A percentile compares a stretch with the other conserved stretches of the same genome.
Evolutionary conservation across 148 eudicot species (phyloP).

Genomic region (Rhododendron williamsianum): DNA sequence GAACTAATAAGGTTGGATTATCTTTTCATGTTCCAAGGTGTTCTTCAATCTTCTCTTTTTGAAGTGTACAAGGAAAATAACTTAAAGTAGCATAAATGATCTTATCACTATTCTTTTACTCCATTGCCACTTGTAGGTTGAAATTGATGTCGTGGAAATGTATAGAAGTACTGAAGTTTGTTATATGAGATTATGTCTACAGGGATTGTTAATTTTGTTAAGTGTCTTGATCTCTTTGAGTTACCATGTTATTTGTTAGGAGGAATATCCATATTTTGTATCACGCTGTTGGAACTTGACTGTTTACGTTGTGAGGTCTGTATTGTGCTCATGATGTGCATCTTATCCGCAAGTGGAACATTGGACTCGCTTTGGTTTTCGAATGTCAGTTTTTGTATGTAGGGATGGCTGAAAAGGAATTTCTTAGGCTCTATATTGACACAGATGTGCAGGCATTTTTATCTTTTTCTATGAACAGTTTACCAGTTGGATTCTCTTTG

Average conservation of each 20-base stretch:
- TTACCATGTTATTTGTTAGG: not conserved
- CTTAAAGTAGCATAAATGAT: not conserved
- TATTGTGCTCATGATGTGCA: not conserved
- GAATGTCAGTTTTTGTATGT: not conserved
- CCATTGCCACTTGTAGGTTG: not conserved
- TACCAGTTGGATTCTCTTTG: not conserved
- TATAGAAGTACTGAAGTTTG: not conserved
- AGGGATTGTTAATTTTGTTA: not conserved
- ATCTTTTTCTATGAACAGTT: not conserved
- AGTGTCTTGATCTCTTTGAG: not conserved
- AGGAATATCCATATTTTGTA: not conserved
- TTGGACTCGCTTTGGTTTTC: not conserved
- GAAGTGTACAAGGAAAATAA: not conserved
- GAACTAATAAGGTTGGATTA: slow-evolving; percentile 68
- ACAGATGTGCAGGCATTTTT: not conserved
- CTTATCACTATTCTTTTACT: not conserved
- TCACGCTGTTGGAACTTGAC: not conserved
- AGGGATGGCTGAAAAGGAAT: not conserved
- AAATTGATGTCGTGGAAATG: not conserved
- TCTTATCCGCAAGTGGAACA: not conserved
- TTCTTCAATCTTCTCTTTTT: not conserved
- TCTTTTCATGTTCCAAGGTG: not conserved
- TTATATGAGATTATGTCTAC: not conserved
- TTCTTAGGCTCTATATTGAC: not conserved
- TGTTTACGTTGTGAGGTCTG: not conserved